These are phyloP conservation scores for Pleurotus tuber-regium DNA, from an alignment of 768 basidiomycete species.

Conservation along the genomic window DNA sequence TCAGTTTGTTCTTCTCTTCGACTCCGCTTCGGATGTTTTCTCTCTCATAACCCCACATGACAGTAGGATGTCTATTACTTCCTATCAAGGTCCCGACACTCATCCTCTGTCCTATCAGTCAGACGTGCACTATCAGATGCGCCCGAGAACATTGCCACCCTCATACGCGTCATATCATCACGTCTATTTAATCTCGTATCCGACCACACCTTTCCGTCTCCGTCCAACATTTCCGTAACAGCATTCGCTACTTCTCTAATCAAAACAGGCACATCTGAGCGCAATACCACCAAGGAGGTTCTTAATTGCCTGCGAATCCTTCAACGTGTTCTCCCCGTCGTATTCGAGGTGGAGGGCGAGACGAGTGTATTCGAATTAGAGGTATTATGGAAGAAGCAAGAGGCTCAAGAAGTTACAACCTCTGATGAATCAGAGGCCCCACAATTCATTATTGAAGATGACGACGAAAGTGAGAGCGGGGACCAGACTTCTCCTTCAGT, in stretches of 20 bases:
- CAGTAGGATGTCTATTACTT: constrained; percentile 45
- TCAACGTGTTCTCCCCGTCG: constrained; percentile 84
- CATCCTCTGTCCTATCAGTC: constrained; percentile 44
- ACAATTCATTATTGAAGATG: constrained; percentile 92
- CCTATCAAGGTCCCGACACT: constrained; percentile 5
- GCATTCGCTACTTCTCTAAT: constrained; percentile 73
- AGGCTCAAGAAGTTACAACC: constrained; percentile 30
- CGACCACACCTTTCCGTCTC: constrained; percentile 77
- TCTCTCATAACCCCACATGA: constrained; percentile 85
- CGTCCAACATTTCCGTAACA: constrained; percentile 52
- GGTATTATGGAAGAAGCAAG: constrained; percentile 77
- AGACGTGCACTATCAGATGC: constrained; percentile 78
- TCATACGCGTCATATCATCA: constrained; percentile 67
- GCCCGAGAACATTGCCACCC: constrained; percentile 83
- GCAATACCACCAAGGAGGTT: constrained; percentile 80
- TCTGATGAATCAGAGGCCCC: constrained; percentile 25
- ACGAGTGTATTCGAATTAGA: constrained; percentile 72
- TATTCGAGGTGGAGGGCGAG: constrained; percentile 80
- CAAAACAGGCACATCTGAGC: constrained; percentile 50
- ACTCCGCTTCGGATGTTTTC: constrained; percentile 88
- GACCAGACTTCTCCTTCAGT: constrained; percentile 22
- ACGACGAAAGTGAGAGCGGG: constrained; percentile 49
- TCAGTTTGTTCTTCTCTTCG: constrained; percentile 83
- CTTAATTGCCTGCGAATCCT: constrained; percentile 92
- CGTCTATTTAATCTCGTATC: constrained; percentile 74